These are phyloP conservation scores for Microstegium vimineum DNA, from an alignment of 176 grass and related monocot species.

Conservation along the genomic window DNA sequence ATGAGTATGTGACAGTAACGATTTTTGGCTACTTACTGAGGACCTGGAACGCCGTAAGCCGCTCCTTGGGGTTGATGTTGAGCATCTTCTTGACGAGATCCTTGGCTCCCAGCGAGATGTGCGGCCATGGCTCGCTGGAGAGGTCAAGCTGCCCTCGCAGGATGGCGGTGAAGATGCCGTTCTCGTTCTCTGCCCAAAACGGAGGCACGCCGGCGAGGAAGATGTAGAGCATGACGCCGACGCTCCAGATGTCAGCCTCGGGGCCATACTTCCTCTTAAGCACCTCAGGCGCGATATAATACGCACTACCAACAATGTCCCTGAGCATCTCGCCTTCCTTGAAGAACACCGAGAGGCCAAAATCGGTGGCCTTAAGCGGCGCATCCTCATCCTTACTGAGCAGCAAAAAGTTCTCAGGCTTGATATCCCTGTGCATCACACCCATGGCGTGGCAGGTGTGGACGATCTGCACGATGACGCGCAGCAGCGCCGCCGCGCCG, in stretches of 20 bases:
- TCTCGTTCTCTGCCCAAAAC: constrained; percentile 79
- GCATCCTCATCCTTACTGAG: constrained; percentile 53
- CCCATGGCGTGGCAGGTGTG: constrained; percentile 76
- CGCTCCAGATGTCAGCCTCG: constrained; percentile 80
- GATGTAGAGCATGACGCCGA: constrained; percentile 89
- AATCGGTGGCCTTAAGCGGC: constrained; percentile 76
- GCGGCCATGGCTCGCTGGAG: constrained; percentile 63
- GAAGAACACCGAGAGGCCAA: constrained; percentile 85
- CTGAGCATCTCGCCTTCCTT: constrained; percentile 61
- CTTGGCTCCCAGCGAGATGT: constrained; percentile 55
- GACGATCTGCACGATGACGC: constrained; percentile 54
- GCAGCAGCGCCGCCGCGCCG: constrained; percentile 48
- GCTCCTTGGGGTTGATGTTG: constrained; percentile 60
- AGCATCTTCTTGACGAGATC: constrained; percentile 77
- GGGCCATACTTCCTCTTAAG: constrained; percentile 67
- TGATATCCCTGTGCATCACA: constrained; percentile 82
- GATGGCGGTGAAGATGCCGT: constrained; percentile 75
- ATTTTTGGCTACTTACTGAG: constrained; percentile 55
- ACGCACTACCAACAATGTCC: constrained; percentile 79
- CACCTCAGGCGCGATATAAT: constrained; percentile 84
- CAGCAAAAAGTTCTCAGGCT: constrained; percentile 81
- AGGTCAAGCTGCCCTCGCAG: constrained; percentile 57
- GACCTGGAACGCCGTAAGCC: constrained; percentile 70
- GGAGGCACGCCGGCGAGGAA: constrained; percentile 77
- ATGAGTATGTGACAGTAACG: not conserved